Evolutionary conservation across 2,329 filamentous ascomycete genomes (phyloP), one percentile per base, ranked within the genome.

Genomic region (Claviceps purpurea): DNA sequence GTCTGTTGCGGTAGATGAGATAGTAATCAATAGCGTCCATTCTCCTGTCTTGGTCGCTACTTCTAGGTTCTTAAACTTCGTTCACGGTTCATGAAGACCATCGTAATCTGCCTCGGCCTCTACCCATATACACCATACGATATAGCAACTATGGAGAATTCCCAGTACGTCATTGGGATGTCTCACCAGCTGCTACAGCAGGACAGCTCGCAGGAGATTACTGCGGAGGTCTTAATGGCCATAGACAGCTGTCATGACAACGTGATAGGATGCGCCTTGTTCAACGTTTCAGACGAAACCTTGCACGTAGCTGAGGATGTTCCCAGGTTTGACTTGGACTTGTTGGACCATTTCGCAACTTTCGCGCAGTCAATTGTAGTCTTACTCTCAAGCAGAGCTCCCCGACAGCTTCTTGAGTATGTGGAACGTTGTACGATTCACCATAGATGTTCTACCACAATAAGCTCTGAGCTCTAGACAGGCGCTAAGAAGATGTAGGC

Each of bases 231-330:
- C 26, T 77, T 95, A 53, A 87, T 95, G 81, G 87, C 88, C 1
- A 71, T 95, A 24, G 82, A 94, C 54, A 74, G 91, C 64, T 81
- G 77, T 56, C 77, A 82, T n/a, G 76, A 79, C 34, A 81, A 78
- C 1, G 82, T 77, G 0, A 74, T 95, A 18, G 91, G 91, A 0
- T 96, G 89, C 64, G 84, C 87, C 46, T 95, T 91, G 62, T 95
- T 91, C 62, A 72, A 84, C 47, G 81, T 83, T 5, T 70, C 75
- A 26, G 80, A 89, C 41, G 82, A 87, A 60, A 80, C 75, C 39
- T 67, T 96, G 3, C 84, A 79, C 54, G 73, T 95, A 44, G 82
- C 94, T 62, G 82, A 91, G 62, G 90, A 96, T 58, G 75, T 87
- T 10, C 74, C 78, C 16, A 73, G 81, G 57, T 84, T 82, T 4